These are phyloP conservation scores for Lipomyces spencermartinsiae DNA, from an alignment of 805 yeast genomes.

Conservation along the genomic window DNA sequence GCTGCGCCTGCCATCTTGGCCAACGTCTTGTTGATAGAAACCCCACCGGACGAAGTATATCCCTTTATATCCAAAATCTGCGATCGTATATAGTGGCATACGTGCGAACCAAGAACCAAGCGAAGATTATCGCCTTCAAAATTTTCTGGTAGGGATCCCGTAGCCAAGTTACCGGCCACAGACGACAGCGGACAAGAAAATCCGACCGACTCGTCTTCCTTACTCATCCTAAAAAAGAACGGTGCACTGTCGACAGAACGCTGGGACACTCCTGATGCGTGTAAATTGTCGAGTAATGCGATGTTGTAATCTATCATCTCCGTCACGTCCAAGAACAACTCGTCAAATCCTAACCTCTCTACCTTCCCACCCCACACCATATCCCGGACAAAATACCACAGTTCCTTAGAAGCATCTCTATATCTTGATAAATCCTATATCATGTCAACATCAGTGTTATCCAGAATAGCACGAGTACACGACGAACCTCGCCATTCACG, in stretches of 20 bases:
- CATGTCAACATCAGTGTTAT: neutral
- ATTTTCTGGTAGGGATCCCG: conserved; percentile 1
- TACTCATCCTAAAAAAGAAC: conserved; percentile 9
- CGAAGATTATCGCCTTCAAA: conserved; percentile 11
- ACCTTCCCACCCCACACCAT: conserved; percentile 19
- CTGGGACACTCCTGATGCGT: neutral
- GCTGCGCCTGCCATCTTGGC: conserved; percentile 22
- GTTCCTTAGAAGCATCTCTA: conserved; percentile 21
- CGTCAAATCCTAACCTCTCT: conserved; percentile 27
- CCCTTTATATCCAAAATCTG: conserved; percentile 13
- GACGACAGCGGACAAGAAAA: conserved; percentile 11
- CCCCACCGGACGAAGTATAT: conserved; percentile 23
- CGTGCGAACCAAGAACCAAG: conserved; percentile 14
- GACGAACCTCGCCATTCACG: conserved; percentile 29
- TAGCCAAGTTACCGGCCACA: conserved; percentile 15
- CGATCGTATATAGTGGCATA: conserved; percentile 15
- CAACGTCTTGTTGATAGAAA: conserved; percentile 11
- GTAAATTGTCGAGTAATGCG: conserved; percentile 3
- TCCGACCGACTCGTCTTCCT: conserved; percentile 1
- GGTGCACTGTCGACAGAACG: neutral
- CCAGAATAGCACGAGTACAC: neutral
- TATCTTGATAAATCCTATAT: conserved; percentile 22
- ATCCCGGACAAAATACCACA: conserved; percentile 14
- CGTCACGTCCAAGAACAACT: conserved; percentile 25
- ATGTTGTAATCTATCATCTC: conserved; percentile 18